A percentile compares a stretch with the other conserved stretches of the same genome.
phyloP scores from a whole-genome alignment of 73 alveolate genomes.

The Stentor coeruleus region DNA sequence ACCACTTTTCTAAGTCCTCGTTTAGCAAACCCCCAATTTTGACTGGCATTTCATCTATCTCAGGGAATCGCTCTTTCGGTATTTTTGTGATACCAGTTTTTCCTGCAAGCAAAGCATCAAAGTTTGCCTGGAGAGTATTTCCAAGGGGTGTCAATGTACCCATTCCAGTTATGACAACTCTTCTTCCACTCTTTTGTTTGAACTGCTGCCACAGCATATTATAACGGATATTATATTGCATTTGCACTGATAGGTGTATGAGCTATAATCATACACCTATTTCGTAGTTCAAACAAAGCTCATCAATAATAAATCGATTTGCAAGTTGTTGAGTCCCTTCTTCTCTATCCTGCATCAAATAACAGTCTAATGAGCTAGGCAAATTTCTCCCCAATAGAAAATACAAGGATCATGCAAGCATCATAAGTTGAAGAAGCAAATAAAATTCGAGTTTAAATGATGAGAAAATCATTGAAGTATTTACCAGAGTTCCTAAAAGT shows the following conservation, averaged over 20 bases:
- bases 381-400: not conserved
- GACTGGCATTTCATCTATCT: constrained; percentile 37
- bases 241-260: too few species aligned
- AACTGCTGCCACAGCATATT: not conserved
- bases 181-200: not conserved
- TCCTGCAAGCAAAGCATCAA: constrained; percentile 49
- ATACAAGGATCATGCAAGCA: not conserved
- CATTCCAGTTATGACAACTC: constrained; percentile 82
- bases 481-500: constrained; percentile 47
- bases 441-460: constrained; percentile 51
- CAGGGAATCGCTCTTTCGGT: constrained; percentile 29
- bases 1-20: constrained; percentile 25
- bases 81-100: constrained; percentile 50
- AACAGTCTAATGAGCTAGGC: too few species aligned
- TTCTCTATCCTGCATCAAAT: too few species aligned
- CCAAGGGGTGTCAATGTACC: constrained; percentile 68
- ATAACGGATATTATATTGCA: too few species aligned
- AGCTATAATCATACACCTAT: too few species aligned
- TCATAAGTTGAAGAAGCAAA: constrained; percentile 23
- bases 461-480: constrained; percentile 62
- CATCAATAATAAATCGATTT: constrained; percentile 17
- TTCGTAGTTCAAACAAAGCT: too few species aligned
- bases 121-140: constrained; percentile 33
- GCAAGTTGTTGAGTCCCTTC: not conserved
- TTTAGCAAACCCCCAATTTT: constrained; percentile 38